Evolutionary conservation across 148 eudicot species (phyloP).

Genomic region (Fallopia convolvulus): DNA sequence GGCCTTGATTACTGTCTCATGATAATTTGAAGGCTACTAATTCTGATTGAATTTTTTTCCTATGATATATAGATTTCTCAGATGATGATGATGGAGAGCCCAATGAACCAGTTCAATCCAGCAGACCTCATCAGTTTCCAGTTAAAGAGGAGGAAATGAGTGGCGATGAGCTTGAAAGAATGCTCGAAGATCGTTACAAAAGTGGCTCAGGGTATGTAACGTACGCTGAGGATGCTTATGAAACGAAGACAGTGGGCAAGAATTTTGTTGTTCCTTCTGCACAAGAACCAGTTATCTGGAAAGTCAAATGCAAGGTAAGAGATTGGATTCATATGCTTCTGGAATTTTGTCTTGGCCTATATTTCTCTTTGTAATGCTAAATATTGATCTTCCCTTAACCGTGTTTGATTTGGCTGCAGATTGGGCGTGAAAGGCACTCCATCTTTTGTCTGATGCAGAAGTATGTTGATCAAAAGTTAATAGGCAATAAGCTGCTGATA

Average conservation of each 20-base stretch:
- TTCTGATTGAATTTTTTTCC: background rate
- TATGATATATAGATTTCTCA: slow-evolving; percentile 36
- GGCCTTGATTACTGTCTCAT: background rate
- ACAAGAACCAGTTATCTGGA: slow-evolving; percentile 67
- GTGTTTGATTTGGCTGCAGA: slow-evolving; percentile 31
- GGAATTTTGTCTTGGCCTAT: background rate
- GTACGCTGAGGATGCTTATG: slow-evolving; percentile 64
- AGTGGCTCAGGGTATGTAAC: slow-evolving; percentile 60
- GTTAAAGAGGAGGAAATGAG: slow-evolving; percentile 76
- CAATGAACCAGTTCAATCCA: slow-evolving; percentile 35
- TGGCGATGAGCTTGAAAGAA: slow-evolving; percentile 69
- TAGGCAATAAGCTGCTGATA: slow-evolving; percentile 70
- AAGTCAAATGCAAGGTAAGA: slow-evolving; percentile 93
- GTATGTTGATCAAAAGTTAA: slow-evolving; percentile 49
- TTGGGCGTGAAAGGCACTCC: slow-evolving; percentile 87
- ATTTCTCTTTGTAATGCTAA: background rate
- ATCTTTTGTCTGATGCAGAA: slow-evolving; percentile 90
- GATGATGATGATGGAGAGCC: slow-evolving; percentile 31
- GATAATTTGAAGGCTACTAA: background rate
- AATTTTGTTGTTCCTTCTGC: slow-evolving; percentile 31
- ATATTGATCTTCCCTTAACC: slow-evolving; percentile 8
- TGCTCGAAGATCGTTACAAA: slow-evolving; percentile 68
- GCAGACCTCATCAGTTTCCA: slow-evolving; percentile 35
- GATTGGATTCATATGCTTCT: background rate
- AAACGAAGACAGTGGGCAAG: slow-evolving; percentile 35